A percentile compares a stretch with the other conserved stretches of the same genome.
Conservation (phyloP, 345 rosid species). For the Populus pruinosa region DNA sequence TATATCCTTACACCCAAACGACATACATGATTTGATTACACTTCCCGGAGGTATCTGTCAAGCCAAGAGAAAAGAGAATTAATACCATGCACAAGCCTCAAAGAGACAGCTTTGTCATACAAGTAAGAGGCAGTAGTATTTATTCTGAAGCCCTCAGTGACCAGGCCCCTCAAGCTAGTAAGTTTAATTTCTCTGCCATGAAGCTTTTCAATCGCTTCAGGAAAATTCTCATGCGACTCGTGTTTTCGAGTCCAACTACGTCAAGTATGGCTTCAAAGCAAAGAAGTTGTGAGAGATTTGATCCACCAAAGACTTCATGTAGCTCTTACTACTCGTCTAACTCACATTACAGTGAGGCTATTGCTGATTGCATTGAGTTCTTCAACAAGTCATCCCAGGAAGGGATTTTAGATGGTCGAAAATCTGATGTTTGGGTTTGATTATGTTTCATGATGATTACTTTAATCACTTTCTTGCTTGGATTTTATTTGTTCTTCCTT, state of each 20-base stretch:
- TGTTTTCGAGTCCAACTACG: slow-evolving; percentile 24
- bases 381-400: slow-evolving; percentile 76
- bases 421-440: slow-evolving; percentile 47
- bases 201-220: slow-evolving; percentile 64
- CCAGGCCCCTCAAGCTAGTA: background rate
- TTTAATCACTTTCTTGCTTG: background rate
- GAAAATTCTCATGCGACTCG: slow-evolving; percentile 60
- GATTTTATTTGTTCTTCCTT: background rate
- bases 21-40: slow-evolving; percentile 50
- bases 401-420: slow-evolving; percentile 35
- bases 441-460: background rate
- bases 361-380: slow-evolving; percentile 96
- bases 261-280: slow-evolving; percentile 18
- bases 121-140: slow-evolving; percentile 26
- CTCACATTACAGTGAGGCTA: slow-evolving; percentile 72
- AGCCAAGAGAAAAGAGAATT: slow-evolving; percentile 18
- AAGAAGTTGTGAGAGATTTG: slow-evolving; percentile 43
- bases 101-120: slow-evolving; percentile 45
- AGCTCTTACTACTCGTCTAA: slow-evolving; percentile 86
- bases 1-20: slow-evolving; percentile 34
- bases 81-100: slow-evolving; percentile 29
- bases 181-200: slow-evolving; percentile 52
- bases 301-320: slow-evolving; percentile 83
- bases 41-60: slow-evolving; percentile 43
- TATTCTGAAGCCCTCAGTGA: background rate